phyloP scores from a whole-genome alignment of 306 rosid species.

The Prunus padus region DNA sequence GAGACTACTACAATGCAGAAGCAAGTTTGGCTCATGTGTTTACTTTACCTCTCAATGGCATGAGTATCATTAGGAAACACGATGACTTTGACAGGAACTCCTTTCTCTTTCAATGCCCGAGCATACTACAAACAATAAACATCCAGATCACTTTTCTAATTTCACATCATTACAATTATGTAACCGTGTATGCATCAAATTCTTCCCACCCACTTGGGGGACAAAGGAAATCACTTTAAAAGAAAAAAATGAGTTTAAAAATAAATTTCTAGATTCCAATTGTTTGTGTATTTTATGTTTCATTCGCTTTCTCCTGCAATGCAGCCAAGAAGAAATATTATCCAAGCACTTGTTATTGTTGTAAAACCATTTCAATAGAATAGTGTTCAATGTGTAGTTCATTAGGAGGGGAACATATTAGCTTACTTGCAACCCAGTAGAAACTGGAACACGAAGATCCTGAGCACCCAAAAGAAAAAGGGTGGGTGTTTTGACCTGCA shows the following conservation, averaged over 20 bases:
- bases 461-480: constrained; percentile 75
- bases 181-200: constrained; percentile 1
- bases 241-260: too few species aligned
- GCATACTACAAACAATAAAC: constrained; percentile 62
- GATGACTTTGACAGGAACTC: constrained; percentile 59
- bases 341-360: not conserved
- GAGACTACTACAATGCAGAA: not conserved
- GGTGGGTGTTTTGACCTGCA: constrained; percentile 79
- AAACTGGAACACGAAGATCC: constrained; percentile 62
- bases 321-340: not conserved
- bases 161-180: not conserved
- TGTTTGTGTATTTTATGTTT: not conserved
- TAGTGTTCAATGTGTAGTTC: not conserved
- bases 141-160: constrained; percentile 2
- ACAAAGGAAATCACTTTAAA: not conserved
- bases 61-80: constrained; percentile 83
- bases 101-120: constrained; percentile 78
- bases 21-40: constrained; percentile 10
- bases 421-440: constrained; percentile 20
- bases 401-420: not conserved
- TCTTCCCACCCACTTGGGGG: not conserved
- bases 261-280: not conserved
- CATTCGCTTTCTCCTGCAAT: not conserved
- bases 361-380: not conserved
- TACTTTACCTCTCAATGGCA: constrained; percentile 79